Base-by-base conservation (phyloP, 345 rosid species). In the Eucalyptus coolabah region DNA sequence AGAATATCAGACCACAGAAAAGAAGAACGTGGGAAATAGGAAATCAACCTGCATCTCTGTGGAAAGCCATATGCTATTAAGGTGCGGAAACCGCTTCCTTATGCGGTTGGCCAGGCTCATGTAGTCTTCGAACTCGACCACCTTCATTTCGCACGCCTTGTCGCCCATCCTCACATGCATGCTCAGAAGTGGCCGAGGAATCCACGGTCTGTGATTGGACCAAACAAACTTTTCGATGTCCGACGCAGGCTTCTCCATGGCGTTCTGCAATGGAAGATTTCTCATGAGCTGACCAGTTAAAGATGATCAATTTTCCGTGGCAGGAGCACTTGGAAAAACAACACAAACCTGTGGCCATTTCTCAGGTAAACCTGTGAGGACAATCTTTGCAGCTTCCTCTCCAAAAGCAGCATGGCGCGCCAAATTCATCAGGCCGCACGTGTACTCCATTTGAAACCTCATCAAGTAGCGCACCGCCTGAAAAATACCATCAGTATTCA, bases 131-230 rank as follows among this genome's bases (percentile, higher is more conserved):
- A 96, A 95, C 81, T 94, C 94, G 0, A 95, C 95, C 21, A 98
- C 95, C 91, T 94, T 96, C 99, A 98, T 98, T 91, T 98, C 98
- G 24, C 97, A 95, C 4, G 99, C 98, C 92, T 98, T 98, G 94
- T 98, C 99, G 88, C 99, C 98, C 99, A 98, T 98, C 87, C 99
- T 93, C n/a, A 98, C 99, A 26, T 98, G 99, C 92, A 98, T 91
- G 91, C 99, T 98, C 88, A 97, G 94, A 93, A 98, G 90, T 49
- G 99, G 99, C 92, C 98, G 92, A 2, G 99, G 99, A 8, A 93
- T 93, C 99, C 99, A 98, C 6, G 98, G 96, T 90, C 93, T 95
- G 90, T 95, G 96, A 91, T 89, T 93, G 15, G 98, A 94, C 99
- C 99, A 98, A 5, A 98, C 97, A 30, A 91, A 93, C 51, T 93